Percentiles rank a stretch among this genome's conserved stretches.
Evolutionary conservation across 768 basidiomycete species (phyloP).

Genomic region (Macrocybe gigantea): DNA sequence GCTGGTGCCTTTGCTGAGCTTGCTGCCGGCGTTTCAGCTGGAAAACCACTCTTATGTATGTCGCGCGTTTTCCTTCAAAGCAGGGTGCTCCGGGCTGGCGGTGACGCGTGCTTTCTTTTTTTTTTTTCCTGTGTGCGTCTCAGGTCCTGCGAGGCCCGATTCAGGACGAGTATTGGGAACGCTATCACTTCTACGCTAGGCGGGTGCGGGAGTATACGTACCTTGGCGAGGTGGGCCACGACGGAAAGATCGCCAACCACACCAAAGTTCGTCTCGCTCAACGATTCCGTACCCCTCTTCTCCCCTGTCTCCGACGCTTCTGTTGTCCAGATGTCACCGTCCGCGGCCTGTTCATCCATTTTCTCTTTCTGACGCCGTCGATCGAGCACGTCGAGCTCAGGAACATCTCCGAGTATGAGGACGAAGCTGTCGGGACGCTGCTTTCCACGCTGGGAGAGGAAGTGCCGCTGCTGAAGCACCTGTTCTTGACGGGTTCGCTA

Average conservation of each 20-base stretch:
- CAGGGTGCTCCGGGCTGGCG: too few relatives aligned
- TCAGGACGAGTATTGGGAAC: background rate
- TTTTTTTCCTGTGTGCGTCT: too few relatives aligned
- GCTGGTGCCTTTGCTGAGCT: constrained; percentile 24
- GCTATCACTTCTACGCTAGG: constrained; percentile 2
- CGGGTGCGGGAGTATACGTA: constrained; percentile 2
- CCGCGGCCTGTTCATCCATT: background rate
- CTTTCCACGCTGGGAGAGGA: constrained; percentile 3
- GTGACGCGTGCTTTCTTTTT: too few relatives aligned
- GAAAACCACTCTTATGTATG: constrained; percentile 1
- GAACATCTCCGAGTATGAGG: background rate
- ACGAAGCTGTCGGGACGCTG: constrained; percentile 4
- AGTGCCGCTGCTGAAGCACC: constrained; percentile 1
- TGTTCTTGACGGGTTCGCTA: background rate
- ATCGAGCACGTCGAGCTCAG: background rate
- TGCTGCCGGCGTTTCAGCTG: constrained; percentile 20
- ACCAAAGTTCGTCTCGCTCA: constrained; percentile 1
- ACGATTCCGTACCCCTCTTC: background rate
- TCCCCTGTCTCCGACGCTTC: background rate
- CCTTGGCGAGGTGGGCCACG: background rate
- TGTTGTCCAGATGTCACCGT: background rate
- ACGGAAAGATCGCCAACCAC: background rate
- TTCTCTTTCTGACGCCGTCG: constrained; percentile 2
- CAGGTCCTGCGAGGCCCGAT: background rate
- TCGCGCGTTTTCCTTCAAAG: background rate